Percentiles rank a stretch among this genome's conserved stretches.
These are phyloP conservation scores for Uromyces viciae-fabae DNA, from an alignment of 1,284 basidiomycete genomes.

Conservation along the genomic window DNA sequence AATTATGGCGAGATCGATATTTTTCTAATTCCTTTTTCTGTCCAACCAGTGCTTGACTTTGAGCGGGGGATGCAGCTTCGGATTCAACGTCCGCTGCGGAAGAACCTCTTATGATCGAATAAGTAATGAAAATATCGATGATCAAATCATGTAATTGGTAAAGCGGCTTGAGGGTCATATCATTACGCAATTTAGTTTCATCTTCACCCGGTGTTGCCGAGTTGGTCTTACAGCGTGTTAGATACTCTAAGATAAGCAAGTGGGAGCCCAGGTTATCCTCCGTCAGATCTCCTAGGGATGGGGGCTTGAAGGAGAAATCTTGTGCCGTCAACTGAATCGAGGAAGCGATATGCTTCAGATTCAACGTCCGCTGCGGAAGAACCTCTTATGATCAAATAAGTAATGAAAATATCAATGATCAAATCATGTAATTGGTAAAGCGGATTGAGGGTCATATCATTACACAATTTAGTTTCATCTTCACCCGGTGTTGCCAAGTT, in stretches of 20 bases:
- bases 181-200: neutral
- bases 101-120: conserved; percentile 5
- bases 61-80: neutral
- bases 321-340: neutral
- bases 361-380: conserved; percentile 1
- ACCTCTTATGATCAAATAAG: neutral
- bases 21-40: conserved; percentile 1
- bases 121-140: neutral
- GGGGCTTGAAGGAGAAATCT: neutral
- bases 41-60: neutral
- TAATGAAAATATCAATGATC: conserved; percentile 6
- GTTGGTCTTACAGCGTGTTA: neutral
- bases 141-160: neutral
- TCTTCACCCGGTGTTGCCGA: neutral
- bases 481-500: too few relatives aligned
- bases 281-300: neutral
- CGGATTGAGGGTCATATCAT: conserved; percentile 1
- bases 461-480: neutral
- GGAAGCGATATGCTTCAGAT: neutral
- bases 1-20: neutral
- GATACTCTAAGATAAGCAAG: neutral
- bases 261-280: neutral
- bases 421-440: neutral
- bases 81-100: neutral
- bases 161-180: neutral